Evolutionary conservation across 1,139 yeast species (phyloP).

Genomic region (Yamadazyma trypodendri): DNA sequence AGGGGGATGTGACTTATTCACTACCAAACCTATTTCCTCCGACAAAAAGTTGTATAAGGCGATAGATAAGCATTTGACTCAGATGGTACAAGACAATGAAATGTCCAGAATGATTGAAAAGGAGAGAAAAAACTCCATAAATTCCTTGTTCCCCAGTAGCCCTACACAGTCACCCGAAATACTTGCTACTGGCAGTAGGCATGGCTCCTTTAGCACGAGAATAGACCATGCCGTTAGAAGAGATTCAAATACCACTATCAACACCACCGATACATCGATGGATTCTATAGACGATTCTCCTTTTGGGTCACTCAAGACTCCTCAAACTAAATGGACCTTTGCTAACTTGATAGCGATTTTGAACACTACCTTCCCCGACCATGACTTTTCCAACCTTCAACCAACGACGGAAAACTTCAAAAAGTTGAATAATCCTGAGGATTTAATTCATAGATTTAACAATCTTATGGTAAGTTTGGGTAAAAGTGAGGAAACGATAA

Average conservation of each 20-base stretch:
- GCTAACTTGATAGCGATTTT: conserved; percentile 88
- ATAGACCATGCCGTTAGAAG: conserved; percentile 21
- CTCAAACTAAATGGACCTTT: conserved; percentile 82
- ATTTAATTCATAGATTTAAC: conserved; percentile 71
- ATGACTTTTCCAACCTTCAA: conserved; percentile 83
- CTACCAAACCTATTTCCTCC: conserved; percentile 89
- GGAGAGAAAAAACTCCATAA: conserved; percentile 39
- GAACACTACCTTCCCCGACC: conserved; percentile 93
- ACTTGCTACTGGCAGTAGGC: conserved; percentile 6
- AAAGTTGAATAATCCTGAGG: conserved; percentile 44
- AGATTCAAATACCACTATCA: conserved; percentile 13
- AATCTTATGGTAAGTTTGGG: conserved; percentile 81
- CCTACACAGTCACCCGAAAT: conserved; percentile 24
- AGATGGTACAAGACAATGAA: conserved; percentile 57
- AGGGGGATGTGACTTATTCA: conserved; percentile 93
- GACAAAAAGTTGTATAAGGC: conserved; percentile 88
- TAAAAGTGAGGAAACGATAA: conserved; percentile 46
- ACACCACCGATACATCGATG: conserved; percentile 19
- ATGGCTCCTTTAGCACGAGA: conserved; percentile 10
- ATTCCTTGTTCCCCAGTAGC: conserved; percentile 37
- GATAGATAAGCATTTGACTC: conserved; percentile 77
- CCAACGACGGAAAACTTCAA: conserved; percentile 75
- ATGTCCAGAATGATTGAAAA: conserved; percentile 41
- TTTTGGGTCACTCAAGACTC: conserved; percentile 86
- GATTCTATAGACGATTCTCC: conserved; percentile 64